Evolutionary conservation across 1,139 yeast genomes (phyloP).

Genomic region (Nakaseomyces uthaithaninus): DNA sequence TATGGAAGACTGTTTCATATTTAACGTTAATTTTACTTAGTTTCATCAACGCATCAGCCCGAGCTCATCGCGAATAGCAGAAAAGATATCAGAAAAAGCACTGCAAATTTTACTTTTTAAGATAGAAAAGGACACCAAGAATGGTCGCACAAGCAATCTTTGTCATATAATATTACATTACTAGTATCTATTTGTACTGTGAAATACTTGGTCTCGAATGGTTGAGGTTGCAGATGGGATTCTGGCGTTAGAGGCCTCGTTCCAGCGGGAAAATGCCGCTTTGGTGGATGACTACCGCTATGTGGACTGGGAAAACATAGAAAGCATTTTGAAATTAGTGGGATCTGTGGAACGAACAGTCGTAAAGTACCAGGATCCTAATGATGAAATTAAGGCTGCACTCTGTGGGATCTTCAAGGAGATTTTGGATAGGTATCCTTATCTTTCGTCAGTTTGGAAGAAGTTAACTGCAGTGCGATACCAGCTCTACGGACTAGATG

Average conservation of each 20-base stretch:
- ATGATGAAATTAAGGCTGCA: conserved; percentile 25
- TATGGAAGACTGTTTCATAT: too few relatives aligned
- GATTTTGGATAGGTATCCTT: conserved; percentile 46
- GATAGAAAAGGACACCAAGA: too few relatives aligned
- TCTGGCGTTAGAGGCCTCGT: conserved; percentile 13
- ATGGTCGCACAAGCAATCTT: too few relatives aligned
- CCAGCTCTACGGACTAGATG: conserved; percentile 45
- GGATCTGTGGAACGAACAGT: conserved; percentile 29
- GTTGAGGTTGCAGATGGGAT: not conserved
- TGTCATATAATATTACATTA: too few relatives aligned
- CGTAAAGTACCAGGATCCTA: conserved; percentile 32
- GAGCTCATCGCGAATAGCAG: too few relatives aligned
- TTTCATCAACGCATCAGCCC: too few relatives aligned
- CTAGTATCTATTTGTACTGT: too few relatives aligned
- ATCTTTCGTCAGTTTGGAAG: conserved; percentile 54
- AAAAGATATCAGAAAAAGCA: too few relatives aligned
- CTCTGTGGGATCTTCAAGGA: conserved; percentile 34
- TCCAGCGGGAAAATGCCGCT: conserved; percentile 31
- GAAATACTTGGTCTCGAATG: too few relatives aligned
- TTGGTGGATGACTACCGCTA: conserved; percentile 23
- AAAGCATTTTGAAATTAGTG: conserved; percentile 25
- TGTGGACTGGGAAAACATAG: conserved; percentile 25
- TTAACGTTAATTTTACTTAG: too few relatives aligned
- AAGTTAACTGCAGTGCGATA: conserved; percentile 46
- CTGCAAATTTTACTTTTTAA: too few relatives aligned